phyloP scores from a whole-genome alignment of 805 yeast species.

The Suhomyces prunicola region DNA sequence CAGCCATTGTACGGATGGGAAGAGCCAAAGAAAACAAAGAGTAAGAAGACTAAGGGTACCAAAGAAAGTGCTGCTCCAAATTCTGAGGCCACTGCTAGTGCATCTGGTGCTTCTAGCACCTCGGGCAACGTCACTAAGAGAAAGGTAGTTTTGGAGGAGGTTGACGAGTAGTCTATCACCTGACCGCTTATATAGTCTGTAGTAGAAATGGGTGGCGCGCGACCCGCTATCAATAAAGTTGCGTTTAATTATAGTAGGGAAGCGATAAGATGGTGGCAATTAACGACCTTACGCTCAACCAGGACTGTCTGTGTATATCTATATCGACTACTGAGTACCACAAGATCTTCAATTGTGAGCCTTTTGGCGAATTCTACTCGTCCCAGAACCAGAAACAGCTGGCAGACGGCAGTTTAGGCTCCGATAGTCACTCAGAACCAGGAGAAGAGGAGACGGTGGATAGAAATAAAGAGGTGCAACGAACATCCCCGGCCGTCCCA shows the following conservation, averaged over 20 bases:
- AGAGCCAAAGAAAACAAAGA: slow-evolving; percentile 31
- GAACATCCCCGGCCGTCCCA: neutral
- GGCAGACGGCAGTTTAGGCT: neutral
- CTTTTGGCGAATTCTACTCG: slow-evolving; percentile 42
- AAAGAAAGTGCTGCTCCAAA: slow-evolving; percentile 6
- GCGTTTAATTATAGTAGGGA: neutral
- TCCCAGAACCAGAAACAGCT: slow-evolving; percentile 10
- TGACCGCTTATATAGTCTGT: neutral
- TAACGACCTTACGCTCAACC: slow-evolving; percentile 40
- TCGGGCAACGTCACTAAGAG: slow-evolving; percentile 22
- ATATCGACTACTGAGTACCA: slow-evolving; percentile 31
- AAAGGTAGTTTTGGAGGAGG: slow-evolving; percentile 41
- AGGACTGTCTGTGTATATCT: slow-evolving; percentile 39
- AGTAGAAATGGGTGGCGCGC: neutral
- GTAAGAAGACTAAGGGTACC: slow-evolving; percentile 16
- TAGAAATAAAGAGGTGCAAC: neutral
- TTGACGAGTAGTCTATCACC: slow-evolving; percentile 23
- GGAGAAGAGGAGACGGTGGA: neutral
- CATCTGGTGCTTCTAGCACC: slow-evolving; percentile 14
- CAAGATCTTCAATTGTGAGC: slow-evolving; percentile 43
- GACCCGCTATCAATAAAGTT: neutral
- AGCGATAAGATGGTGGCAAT: slow-evolving; percentile 18
- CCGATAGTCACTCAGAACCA: neutral
- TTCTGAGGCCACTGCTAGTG: slow-evolving; percentile 9
- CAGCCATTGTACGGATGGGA: slow-evolving; percentile 87